Conservation (phyloP, 2,329 filamentous ascomycete species). For the Pyrenophora tritici-repentis region DNA sequence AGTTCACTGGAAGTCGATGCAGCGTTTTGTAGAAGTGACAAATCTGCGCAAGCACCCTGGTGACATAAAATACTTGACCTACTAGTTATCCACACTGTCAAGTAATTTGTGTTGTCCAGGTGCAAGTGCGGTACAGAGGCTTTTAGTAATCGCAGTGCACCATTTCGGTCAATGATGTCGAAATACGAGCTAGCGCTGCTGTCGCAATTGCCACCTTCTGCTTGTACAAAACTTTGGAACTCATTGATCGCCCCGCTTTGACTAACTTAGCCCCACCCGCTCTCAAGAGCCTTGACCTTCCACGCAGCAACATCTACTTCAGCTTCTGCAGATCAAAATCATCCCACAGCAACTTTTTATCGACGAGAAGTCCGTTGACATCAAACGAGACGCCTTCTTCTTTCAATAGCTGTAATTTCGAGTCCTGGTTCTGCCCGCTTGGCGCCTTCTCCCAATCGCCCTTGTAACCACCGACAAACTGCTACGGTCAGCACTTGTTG, state of each 20-base stretch:
- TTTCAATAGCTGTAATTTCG: conserved; percentile 66
- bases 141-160: conserved; percentile 1
- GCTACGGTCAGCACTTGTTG: conserved; percentile 5
- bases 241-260: conserved; percentile 24
- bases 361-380: conserved; percentile 62
- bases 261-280: conserved; percentile 19
- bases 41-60: conserved; percentile 8
- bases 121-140: not conserved
- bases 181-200: no score
- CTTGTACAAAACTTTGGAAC: conserved; percentile 12
- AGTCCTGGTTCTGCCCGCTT: conserved; percentile 65
- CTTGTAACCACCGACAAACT: conserved; percentile 69
- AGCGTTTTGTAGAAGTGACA: not conserved
- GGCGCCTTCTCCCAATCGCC: conserved; percentile 67
- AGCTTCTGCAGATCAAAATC: conserved; percentile 45
- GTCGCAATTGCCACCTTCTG: not conserved
- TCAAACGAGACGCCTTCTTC: conserved; percentile 70
- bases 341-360: conserved; percentile 51
- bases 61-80: no score
- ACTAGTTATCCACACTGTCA: no score
- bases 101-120: no score
- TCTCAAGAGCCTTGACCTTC: conserved; percentile 6
- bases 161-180: no score
- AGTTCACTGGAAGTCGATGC: not conserved
- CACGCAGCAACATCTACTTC: conserved; percentile 13